Conservation (phyloP, 2,329 filamentous ascomycete genomes). For the Bipolaris gigantea region DNA sequence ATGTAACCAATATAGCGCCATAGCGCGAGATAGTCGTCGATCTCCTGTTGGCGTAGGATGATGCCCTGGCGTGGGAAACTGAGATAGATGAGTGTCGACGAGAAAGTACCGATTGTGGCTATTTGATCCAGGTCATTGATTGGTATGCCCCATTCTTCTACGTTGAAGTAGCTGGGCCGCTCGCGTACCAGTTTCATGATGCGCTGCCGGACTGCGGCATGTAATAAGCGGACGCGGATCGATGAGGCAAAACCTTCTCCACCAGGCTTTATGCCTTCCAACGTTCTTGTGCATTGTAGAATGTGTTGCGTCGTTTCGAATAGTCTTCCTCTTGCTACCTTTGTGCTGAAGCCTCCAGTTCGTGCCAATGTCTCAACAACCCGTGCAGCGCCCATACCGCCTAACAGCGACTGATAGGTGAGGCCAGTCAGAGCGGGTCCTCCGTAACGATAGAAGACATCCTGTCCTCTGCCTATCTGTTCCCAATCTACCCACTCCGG, state of each 20-base stretch:
- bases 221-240: constrained; percentile 69
- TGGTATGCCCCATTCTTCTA: constrained; percentile 62
- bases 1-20: constrained; percentile 76
- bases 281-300: constrained; percentile 67
- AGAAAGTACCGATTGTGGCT: constrained; percentile 72
- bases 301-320: constrained; percentile 77
- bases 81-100: constrained; percentile 66
- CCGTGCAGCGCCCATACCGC: constrained; percentile 71
- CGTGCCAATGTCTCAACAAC: constrained; percentile 74
- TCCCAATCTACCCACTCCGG: constrained; percentile 79
- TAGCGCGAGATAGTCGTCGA: constrained; percentile 69
- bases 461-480: constrained; percentile 72
- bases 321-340: constrained; percentile 66
- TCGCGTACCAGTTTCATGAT: constrained; percentile 63
- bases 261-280: constrained; percentile 67
- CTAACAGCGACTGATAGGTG: constrained; percentile 67
- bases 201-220: constrained; percentile 66
- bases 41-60: constrained; percentile 63
- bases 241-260: constrained; percentile 67
- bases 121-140: constrained; percentile 77
- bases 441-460: constrained; percentile 77
- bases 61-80: constrained; percentile 74
- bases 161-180: constrained; percentile 64
- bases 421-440: constrained; percentile 66
- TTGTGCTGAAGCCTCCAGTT: constrained; percentile 72